Conservation (phyloP, 768 basidiomycete species). For the Crucibulum laeve region DNA sequence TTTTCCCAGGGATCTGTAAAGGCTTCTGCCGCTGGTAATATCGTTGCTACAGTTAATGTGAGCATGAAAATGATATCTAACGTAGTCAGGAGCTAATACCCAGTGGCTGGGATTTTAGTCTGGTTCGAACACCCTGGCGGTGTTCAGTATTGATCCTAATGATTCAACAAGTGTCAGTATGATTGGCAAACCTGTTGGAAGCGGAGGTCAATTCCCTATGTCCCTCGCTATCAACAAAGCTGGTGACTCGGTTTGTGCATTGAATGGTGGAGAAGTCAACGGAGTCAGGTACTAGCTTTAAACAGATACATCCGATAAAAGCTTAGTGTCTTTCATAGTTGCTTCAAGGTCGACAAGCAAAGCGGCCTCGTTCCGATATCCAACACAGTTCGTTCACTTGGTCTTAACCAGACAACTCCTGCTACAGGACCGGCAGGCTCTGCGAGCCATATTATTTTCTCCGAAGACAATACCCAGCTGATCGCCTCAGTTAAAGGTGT, state of each 20-base stretch:
- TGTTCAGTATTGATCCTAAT: conserved; percentile 36
- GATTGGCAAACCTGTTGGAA: conserved; percentile 39
- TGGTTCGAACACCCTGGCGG: conserved; percentile 40
- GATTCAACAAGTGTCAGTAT: conserved; percentile 35
- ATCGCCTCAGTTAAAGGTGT: conserved; percentile 46
- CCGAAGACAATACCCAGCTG: conserved; percentile 36
- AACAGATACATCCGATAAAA: not conserved
- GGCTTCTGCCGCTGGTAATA: conserved; percentile 25
- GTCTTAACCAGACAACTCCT: conserved; percentile 47
- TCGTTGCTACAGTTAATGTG: conserved; percentile 33
- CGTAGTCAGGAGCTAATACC: no score
- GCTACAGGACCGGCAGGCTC: conserved; percentile 43
- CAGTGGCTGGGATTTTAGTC: conserved; percentile 26
- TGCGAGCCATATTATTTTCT: conserved; percentile 42
- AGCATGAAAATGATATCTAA: no score
- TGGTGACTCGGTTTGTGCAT: conserved; percentile 27
- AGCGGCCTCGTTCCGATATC: conserved; percentile 33
- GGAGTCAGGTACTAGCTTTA: conserved; percentile 29
- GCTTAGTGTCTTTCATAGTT: conserved; percentile 19
- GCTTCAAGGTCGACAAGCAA: conserved; percentile 38
- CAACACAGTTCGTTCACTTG: conserved; percentile 37
- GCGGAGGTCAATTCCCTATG: conserved; percentile 48
- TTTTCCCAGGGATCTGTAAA: conserved; percentile 39
- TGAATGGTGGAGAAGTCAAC: conserved; percentile 40
- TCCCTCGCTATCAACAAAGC: conserved; percentile 33